A percentile compares a stretch with the other conserved stretches of the same genome.
phyloP scores from a whole-genome alignment of 805 yeast species.

The Saccharomyces paradoxus region DNA sequence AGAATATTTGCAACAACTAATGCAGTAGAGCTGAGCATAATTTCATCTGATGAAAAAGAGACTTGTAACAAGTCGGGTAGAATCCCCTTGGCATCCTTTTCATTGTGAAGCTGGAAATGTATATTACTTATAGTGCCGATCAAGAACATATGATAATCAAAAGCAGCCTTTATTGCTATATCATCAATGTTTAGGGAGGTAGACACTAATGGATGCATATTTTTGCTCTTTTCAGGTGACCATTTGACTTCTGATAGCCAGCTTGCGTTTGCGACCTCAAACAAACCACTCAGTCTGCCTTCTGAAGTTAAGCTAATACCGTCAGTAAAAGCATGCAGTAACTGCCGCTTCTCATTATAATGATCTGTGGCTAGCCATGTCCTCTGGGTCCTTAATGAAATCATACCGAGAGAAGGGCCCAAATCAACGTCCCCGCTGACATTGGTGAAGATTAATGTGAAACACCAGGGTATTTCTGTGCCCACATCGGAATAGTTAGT shows the following conservation, averaged over 20 bases:
- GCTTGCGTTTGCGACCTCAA: constrained; percentile 43
- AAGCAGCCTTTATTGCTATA: constrained; percentile 53
- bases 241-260: constrained; percentile 65
- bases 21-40: constrained; percentile 66
- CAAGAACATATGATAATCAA: constrained; percentile 82
- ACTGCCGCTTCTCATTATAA: constrained; percentile 61
- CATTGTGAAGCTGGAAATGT: constrained; percentile 57
- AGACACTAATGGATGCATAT: constrained; percentile 57
- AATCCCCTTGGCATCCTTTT: constrained; percentile 40
- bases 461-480: constrained; percentile 62
- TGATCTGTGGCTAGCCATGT: constrained; percentile 67
- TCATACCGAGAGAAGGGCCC: constrained; percentile 74
- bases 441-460: constrained; percentile 48
- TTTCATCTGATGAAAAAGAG: constrained; percentile 39
- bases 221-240: constrained; percentile 42
- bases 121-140: constrained; percentile 46
- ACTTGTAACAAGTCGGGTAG: constrained; percentile 57
- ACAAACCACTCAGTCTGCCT: constrained; percentile 74
- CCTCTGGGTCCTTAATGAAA: constrained; percentile 46
- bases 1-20: constrained; percentile 75
- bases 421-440: constrained; percentile 56
- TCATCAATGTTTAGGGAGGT: constrained; percentile 48
- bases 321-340: constrained; percentile 53
- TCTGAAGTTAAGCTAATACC: constrained; percentile 43
- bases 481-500: constrained; percentile 29